Conservation (phyloP, 306 rosid genomes). For the Mimosa pudica region DNA sequence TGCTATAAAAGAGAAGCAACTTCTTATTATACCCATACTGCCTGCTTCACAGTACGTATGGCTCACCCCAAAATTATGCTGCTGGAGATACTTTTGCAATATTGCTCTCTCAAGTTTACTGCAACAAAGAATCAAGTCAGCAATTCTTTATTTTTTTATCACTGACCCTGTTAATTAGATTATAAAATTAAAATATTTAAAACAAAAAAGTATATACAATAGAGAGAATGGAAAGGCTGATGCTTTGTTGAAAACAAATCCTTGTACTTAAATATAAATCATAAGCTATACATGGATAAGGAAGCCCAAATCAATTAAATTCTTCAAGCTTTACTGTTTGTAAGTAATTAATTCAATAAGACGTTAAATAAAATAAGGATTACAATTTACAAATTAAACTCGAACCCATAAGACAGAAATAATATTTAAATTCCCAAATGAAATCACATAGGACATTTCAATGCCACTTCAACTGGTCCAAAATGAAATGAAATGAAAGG, state of each 20-base stretch:
- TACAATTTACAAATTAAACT: no score
- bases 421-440: no score
- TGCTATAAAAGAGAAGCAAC: conserved; percentile 68
- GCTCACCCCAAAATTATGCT: conserved; percentile 1
- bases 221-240: not conserved
- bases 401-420: no score
- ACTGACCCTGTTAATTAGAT: not conserved
- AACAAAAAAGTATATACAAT: not conserved
- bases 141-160: not conserved
- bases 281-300: conserved; percentile 3
- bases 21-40: conserved; percentile 73
- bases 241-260: no score
- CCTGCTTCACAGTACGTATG: conserved; percentile 16
- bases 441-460: no score
- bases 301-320: not conserved
- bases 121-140: conserved; percentile 26
- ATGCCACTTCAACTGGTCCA: no score
- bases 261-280: no score
- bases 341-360: no score
- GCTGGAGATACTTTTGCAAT: not conserved
- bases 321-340: conserved; percentile 12
- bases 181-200: not conserved
- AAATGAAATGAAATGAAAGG: no score
- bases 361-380: no score
- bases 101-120: conserved; percentile 14